Conservation (phyloP, 306 rosid genomes). For the Vicia sativa region DNA sequence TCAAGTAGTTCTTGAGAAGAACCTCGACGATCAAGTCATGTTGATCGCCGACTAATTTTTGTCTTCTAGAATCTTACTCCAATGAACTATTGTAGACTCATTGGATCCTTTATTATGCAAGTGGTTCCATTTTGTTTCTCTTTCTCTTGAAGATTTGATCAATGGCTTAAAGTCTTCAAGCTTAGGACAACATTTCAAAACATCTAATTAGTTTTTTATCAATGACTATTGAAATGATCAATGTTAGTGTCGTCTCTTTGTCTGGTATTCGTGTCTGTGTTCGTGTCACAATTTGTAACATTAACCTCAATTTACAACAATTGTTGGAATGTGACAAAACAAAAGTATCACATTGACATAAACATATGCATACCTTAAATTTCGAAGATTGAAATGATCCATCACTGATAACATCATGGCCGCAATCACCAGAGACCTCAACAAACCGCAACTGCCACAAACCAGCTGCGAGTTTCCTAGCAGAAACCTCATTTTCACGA, state of each 20-base stretch:
- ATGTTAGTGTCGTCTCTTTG: no score
- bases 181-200: conserved; percentile 12
- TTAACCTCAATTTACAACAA: background rate
- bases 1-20: conserved; percentile 47
- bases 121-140: conserved; percentile 42
- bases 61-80: conserved; percentile 35
- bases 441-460: conserved; percentile 52
- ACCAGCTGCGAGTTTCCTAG: conserved; percentile 69
- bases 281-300: no score
- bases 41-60: background rate
- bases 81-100: conserved; percentile 17
- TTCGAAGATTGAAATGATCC: conserved; percentile 2
- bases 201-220: no score
- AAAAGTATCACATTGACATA: background rate
- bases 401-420: background rate
- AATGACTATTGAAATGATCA: no score
- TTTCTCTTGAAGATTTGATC: conserved; percentile 37
- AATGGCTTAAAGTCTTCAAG: conserved; percentile 32
- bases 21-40: conserved; percentile 27
- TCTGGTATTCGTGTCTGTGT: background rate
- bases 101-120: conserved; percentile 30
- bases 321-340: background rate
- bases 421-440: conserved; percentile 35
- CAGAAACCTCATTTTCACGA: conserved; percentile 38
- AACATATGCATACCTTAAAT: conserved; percentile 37